Conservation (phyloP, 1,284 basidiomycete species). For the Coriolopsis trogii region DNA sequence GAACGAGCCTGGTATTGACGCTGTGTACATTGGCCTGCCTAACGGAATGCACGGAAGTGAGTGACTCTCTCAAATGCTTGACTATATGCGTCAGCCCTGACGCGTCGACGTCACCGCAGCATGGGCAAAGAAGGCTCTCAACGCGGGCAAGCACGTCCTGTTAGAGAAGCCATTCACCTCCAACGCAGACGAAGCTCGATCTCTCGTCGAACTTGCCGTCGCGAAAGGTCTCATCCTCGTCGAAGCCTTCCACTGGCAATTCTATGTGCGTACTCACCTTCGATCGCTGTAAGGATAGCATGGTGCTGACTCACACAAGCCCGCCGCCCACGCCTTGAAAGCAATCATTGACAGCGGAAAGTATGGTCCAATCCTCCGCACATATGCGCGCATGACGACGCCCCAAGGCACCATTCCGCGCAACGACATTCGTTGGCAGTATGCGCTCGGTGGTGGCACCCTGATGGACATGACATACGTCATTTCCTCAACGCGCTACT, state of each 20-base stretch:
- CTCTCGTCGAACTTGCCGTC: conserved; percentile 36
- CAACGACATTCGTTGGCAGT: conserved; percentile 62
- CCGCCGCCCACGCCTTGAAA: conserved; percentile 41
- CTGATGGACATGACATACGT: conserved; percentile 60
- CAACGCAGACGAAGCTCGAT: conserved; percentile 60
- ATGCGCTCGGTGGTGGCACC: conserved; percentile 65
- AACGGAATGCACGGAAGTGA: conserved; percentile 38
- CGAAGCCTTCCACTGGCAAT: conserved; percentile 41
- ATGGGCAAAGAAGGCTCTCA: conserved; percentile 76
- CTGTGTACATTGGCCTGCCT: conserved; percentile 57
- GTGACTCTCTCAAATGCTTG: conserved; percentile 19
- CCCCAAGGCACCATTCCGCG: conserved; percentile 37
- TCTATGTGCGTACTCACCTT: conserved; percentile 4
- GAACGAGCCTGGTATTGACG: conserved; percentile 62
- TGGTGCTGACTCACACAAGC: conserved; percentile 38
- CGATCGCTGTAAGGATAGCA: background rate
- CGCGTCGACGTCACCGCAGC: background rate
- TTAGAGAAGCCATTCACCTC: conserved; percentile 70
- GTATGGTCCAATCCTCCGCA: conserved; percentile 35
- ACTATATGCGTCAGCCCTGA: conserved; percentile 61
- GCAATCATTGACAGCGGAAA: conserved; percentile 41
- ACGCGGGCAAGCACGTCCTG: conserved; percentile 73
- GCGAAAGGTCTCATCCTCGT: conserved; percentile 40
- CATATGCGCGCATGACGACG: conserved; percentile 23
- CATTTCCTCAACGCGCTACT: conserved; percentile 24